A percentile compares a stretch with the other conserved stretches of the same genome.
Evolutionary conservation across 2,329 filamentous ascomycete species (phyloP).

Genomic region (Lachnellula subtilissima): DNA sequence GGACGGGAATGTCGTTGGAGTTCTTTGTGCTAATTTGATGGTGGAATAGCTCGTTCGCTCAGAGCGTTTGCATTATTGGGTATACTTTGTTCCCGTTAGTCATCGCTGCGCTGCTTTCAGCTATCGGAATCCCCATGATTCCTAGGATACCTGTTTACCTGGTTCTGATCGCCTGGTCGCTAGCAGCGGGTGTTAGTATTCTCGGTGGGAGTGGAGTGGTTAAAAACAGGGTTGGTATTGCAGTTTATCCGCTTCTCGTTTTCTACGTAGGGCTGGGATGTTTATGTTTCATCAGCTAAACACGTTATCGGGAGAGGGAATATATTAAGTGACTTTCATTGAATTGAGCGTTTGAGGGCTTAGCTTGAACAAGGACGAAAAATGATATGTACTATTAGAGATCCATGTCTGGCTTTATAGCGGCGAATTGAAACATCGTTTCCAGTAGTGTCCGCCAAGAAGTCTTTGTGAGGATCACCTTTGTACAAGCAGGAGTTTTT

Average conservation of each 20-base stretch:
- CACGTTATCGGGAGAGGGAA: neutral
- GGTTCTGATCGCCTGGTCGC: slow-evolving; percentile 82
- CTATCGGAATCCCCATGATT: slow-evolving; percentile 72
- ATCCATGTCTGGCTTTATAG: neutral
- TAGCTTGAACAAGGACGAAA: neutral
- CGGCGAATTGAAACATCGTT: neutral
- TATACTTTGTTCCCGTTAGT: slow-evolving; percentile 97
- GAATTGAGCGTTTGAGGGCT: neutral
- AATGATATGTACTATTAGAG: neutral
- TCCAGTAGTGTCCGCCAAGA: neutral
- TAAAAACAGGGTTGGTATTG: slow-evolving; percentile 87
- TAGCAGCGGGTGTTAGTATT: slow-evolving; percentile 94
- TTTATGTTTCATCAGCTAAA: slow-evolving; percentile 91
- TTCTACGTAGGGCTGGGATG: slow-evolving; percentile 93
- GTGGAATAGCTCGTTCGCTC: slow-evolving; percentile 78
- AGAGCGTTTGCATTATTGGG: slow-evolving; percentile 95
- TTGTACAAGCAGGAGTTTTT: too few relatives aligned
- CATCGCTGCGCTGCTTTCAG: slow-evolving; percentile 84
- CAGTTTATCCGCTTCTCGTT: slow-evolving; percentile 89
- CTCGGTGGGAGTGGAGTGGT: slow-evolving; percentile 92
- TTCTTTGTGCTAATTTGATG: slow-evolving; percentile 24
- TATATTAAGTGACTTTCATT: neutral
- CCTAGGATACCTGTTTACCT: slow-evolving; percentile 87
- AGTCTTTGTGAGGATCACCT: neutral
- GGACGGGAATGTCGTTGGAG: slow-evolving; percentile 7